A percentile compares a stretch with the other conserved stretches of the same genome.
These are phyloP conservation scores for Meyerozyma athensensis DNA, from an alignment of 1,139 yeast species.

Conservation along the genomic window DNA sequence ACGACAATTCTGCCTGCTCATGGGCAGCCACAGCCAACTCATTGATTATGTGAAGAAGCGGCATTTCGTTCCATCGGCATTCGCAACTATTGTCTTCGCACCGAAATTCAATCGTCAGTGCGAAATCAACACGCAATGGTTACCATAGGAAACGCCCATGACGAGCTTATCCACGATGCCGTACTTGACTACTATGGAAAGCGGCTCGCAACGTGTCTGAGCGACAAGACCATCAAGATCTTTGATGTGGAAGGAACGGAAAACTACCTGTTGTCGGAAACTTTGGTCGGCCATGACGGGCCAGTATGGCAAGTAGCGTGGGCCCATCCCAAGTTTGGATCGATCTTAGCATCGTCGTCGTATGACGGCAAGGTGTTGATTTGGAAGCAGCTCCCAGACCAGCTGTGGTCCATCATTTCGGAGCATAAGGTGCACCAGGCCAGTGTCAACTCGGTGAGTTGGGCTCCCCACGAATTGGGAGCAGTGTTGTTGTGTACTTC, in stretches of 20 bases:
- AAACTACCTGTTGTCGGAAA: conserved; percentile 70
- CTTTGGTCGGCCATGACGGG: conserved; percentile 88
- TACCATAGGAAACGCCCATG: conserved; percentile 75
- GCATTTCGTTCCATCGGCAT: no score
- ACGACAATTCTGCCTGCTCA: no score
- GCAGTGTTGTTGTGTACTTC: conserved; percentile 88
- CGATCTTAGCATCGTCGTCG: conserved; percentile 88
- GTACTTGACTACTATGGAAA: conserved; percentile 95
- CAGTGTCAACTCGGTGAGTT: conserved; percentile 86
- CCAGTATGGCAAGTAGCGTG: conserved; percentile 99
- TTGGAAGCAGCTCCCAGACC: conserved; percentile 84
- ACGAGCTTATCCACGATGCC: conserved; percentile 94
- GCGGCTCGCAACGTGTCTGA: conserved; percentile 89
- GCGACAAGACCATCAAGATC: conserved; percentile 89
- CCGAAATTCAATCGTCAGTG: conserved; percentile 1
- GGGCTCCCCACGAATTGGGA: conserved; percentile 98
- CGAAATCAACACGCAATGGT: conserved; percentile 38
- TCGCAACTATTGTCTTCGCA: conserved; percentile 1
- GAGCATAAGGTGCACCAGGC: conserved; percentile 89
- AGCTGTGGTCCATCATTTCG: conserved; percentile 83
- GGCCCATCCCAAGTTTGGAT: conserved; percentile 99
- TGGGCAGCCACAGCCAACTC: no score
- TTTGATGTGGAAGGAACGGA: conserved; percentile 86
- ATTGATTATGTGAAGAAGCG: no score
- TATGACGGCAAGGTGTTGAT: conserved; percentile 92